Evolutionary conservation across 202 grass and related monocot species (phyloP).

Genomic region (Digitaria exilis): DNA sequence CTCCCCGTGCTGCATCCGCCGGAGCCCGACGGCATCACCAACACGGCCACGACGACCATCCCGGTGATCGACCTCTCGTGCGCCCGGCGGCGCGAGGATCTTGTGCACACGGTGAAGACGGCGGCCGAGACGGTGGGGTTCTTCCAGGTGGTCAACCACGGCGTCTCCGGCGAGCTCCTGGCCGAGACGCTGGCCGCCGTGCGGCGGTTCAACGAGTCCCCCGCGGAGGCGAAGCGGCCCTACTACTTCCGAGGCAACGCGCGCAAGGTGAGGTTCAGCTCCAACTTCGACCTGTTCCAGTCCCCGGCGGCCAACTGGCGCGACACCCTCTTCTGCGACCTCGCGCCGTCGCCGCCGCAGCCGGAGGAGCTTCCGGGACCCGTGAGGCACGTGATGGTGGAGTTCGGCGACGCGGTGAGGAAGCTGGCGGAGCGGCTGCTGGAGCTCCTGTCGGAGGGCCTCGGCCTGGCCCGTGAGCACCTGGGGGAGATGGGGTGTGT

Average conservation of each 20-base stretch:
- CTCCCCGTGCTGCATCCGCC: background rate
- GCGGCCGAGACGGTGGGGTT: background rate
- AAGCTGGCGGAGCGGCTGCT: background rate
- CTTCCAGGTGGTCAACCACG: constrained; percentile 35
- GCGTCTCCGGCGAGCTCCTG: background rate
- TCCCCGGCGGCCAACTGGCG: constrained; percentile 6
- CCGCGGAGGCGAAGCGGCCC: constrained; percentile 23
- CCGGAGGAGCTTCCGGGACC: background rate
- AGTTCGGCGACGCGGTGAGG: background rate
- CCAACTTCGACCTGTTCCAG: constrained; percentile 17
- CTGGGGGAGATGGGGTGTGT: background rate
- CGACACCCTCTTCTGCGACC: background rate
- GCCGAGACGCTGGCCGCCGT: constrained; percentile 29
- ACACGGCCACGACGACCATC: background rate
- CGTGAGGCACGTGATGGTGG: background rate
- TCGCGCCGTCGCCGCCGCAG: background rate
- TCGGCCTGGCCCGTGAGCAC: background rate
- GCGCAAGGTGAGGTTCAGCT: background rate
- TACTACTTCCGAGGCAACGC: constrained; percentile 38
- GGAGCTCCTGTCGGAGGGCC: background rate
- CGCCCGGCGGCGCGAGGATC: background rate
- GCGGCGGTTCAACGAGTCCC: constrained; percentile 45
- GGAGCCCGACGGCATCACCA: too few relatives aligned
- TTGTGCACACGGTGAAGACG: background rate
- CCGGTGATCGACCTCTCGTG: constrained; percentile 6